Conservation (phyloP, 2,329 filamentous ascomycete genomes). For the Sclerotinia subarctica region DNA sequence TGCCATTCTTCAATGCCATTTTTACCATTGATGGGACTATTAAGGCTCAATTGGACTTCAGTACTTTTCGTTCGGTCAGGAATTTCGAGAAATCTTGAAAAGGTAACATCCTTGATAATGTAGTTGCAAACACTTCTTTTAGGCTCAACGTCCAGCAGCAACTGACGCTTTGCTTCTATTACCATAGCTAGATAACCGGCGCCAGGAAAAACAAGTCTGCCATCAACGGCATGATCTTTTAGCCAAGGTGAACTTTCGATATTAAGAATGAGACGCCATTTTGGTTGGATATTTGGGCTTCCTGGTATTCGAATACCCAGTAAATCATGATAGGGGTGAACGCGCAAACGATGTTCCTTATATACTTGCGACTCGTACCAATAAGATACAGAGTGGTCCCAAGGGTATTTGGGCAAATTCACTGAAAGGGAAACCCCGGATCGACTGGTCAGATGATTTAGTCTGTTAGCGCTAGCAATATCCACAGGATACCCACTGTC, state of each 20-base stretch:
- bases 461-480: slow-evolving; percentile 48
- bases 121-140: background rate
- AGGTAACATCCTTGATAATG: slow-evolving; percentile 31
- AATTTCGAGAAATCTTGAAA: slow-evolving; percentile 28
- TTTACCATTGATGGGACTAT: background rate
- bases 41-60: slow-evolving; percentile 22
- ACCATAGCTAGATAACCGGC: slow-evolving; percentile 37
- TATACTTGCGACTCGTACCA: slow-evolving; percentile 53
- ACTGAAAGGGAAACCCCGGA: background rate
- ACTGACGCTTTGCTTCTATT: slow-evolving; percentile 33
- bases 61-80: slow-evolving; percentile 32
- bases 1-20: background rate
- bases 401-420: slow-evolving; percentile 50
- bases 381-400: slow-evolving; percentile 50
- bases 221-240: slow-evolving; percentile 49
- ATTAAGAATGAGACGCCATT: background rate
- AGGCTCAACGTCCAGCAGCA: background rate
- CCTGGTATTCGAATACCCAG: slow-evolving; percentile 1
- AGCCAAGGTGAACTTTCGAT: slow-evolving; percentile 8
- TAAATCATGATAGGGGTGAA: slow-evolving; percentile 2
- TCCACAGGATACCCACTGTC: slow-evolving; percentile 38
- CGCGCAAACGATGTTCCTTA: slow-evolving; percentile 37
- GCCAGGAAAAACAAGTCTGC: slow-evolving; percentile 35
- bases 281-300: background rate
- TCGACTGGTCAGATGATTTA: slow-evolving; percentile 30